Evolutionary conservation across 257 asterid genomes (phyloP), one percentile per base, ranked within the genome.

Genomic region (Gentiana straminea): DNA sequence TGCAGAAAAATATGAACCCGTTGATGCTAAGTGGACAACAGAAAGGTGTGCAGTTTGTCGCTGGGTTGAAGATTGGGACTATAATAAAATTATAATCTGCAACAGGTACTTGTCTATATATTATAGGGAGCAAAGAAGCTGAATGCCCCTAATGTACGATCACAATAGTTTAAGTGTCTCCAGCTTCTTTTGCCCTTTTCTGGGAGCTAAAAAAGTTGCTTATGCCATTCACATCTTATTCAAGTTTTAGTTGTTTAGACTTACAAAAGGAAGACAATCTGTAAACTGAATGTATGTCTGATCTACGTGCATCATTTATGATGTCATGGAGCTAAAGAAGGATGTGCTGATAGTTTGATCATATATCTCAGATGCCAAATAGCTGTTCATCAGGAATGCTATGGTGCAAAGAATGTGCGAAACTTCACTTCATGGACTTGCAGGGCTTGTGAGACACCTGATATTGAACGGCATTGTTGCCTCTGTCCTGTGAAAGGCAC

Each of bases 41-140:
- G 99, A 92, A 72, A 81, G 97, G 70, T 92, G 99, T 77, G 99
- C 99, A 33, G 97, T 92, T n/a, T 92, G 99, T 72, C 84, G 99
- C 65, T 92, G 99, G 99, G 89, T 92, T 32, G 97, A 92, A 82
- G 99, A 92, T 76, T 92, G 99, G 99, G 99, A 92, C 69, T 83
- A 80, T 81, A 92, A 92, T 80, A 92, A 92, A 77, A 92, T 92
- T 58, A 88, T 77, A 33, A 71, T 77, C 64, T 77, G 83, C 74
- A 70, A 54, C 44, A 73, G 80, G 80, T 73, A 57, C 24, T 46
- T 46, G 13, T 55, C 51, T 33, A 43, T 55, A 24, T 24, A 24
- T 24, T 24, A 24, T 24, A 24, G 24, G 24, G 24, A 24, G 24
- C 24, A 24, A 24, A 24, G 24, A 24, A 24, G 24, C 24, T 24